Base-by-base conservation (phyloP, 1,284 basidiomycete species). In the Trichosporon sp. region DNA sequence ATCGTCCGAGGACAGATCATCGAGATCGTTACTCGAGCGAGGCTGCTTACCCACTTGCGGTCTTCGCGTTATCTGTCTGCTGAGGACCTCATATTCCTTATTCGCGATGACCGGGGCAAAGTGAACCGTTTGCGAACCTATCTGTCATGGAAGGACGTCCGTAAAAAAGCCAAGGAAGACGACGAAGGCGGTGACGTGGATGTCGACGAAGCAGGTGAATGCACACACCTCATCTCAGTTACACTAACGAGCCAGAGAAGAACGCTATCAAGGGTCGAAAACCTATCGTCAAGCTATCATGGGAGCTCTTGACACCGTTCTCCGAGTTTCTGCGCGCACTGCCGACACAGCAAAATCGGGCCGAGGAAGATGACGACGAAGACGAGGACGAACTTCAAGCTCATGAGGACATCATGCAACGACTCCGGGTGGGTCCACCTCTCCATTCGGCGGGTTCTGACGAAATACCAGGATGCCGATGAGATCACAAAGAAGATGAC, bases 101-200 rank as follows among this genome's bases (percentile, higher is more conserved):
- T 98, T 79, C 90, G 96, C 8, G 92, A 97, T 78, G 96, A 98
- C 84, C 87, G 93, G 73, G 93, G 92, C 21, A 97, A 98, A 83
- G 93, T 98, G 72, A 97, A 98, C 82, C 88, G 96, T 31, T 86
- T 98, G 19, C 85, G 94, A 32, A 97, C 94, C 10, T 98, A 98
- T 80, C 88, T 99, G n/a, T 93, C 92, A 0, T 99, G 96, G 96
- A 98, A 97, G 80, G 96, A 98, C 76, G 96, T 98, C 6, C 89
- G 96, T 16, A 97, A 97, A 80, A 92, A 94, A 76, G 94, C 94
- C 6, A 97, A 97, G 79, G 94, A 97, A 76, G 90, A 84, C n/a
- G 81, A 84, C 61, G 81, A 80, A 51, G 81, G 77, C 38, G 91
- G 88, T 10, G 92, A 89, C 16, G 91, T 92, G 1, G 92, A 94